Percentiles rank a stretch among this genome's conserved stretches.
Conservation (phyloP, 768 basidiomycete genomes). For the Hypsizygus marmoreus region DNA sequence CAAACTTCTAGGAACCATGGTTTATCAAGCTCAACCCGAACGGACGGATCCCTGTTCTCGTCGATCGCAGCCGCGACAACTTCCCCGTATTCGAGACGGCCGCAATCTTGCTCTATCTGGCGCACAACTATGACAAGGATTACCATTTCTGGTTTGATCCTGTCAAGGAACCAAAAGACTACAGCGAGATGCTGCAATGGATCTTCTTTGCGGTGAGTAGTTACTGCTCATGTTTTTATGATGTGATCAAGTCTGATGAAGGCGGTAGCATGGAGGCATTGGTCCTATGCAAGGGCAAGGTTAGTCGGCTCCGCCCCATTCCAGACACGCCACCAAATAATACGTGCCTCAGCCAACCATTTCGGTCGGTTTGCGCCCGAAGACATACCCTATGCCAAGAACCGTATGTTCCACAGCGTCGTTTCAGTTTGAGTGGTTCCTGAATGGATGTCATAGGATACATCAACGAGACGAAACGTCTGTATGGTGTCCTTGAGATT, state of each 20-base stretch:
- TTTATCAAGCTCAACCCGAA: constrained; percentile 77
- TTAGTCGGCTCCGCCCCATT: constrained; percentile 9
- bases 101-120: constrained; percentile 81
- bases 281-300: constrained; percentile 87
- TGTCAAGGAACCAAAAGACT: constrained; percentile 51
- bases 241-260: background rate
- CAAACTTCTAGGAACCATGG: constrained; percentile 52
- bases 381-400: constrained; percentile 70
- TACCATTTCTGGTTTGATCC: constrained; percentile 67
- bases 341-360: constrained; percentile 51
- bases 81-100: constrained; percentile 78
- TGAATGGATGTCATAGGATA: constrained; percentile 51
- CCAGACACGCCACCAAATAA: background rate
- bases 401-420: constrained; percentile 42
- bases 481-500: constrained; percentile 80
- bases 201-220: constrained; percentile 72
- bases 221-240: background rate
- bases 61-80: constrained; percentile 60
- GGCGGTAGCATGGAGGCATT: constrained; percentile 68
- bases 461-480: constrained; percentile 75
- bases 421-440: too few relatives aligned
- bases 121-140: constrained; percentile 80
- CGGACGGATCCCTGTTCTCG: constrained; percentile 68
- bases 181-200: constrained; percentile 82
- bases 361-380: constrained; percentile 66